Conservation (phyloP, 2,329 filamentous ascomycete species). For the Acrocalymma vagum region DNA sequence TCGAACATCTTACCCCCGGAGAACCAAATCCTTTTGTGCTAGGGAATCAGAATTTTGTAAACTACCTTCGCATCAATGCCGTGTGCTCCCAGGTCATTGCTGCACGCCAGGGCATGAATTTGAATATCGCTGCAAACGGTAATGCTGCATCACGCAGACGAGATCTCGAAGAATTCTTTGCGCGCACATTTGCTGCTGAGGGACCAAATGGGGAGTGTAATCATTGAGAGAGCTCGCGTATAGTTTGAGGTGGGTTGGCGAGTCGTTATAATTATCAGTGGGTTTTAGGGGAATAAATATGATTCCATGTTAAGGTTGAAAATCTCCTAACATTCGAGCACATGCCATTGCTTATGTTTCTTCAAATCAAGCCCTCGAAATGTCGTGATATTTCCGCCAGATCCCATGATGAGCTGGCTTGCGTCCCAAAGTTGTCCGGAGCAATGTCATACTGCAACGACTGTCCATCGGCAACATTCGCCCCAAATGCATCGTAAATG, state of each 20-base stretch:
- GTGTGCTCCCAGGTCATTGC: constrained; percentile 13
- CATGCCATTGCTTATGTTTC: constrained; percentile 16
- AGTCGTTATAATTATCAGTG: too few species aligned
- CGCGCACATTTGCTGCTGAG: too few species aligned
- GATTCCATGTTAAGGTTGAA: too few species aligned
- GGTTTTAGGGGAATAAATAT: too few species aligned
- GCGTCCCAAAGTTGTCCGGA: background rate
- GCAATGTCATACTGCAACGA: background rate
- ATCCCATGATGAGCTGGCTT: constrained; percentile 8
- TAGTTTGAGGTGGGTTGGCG: too few species aligned
- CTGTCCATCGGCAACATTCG: background rate
- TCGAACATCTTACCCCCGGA: constrained; percentile 9
- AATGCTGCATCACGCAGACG: too few species aligned
- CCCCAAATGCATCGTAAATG: constrained; percentile 15
- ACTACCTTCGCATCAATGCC: constrained; percentile 14
- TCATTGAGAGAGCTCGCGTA: too few species aligned
- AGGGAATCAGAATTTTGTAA: constrained; percentile 11
- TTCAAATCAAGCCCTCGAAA: constrained; percentile 16
- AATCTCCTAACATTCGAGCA: too few species aligned
- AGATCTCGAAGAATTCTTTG: too few species aligned
- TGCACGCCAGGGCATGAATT: too few species aligned
- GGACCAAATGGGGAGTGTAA: too few species aligned
- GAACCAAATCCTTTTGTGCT: constrained; percentile 18
- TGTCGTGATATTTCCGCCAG: constrained; percentile 15
- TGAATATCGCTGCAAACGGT: too few species aligned